These are phyloP conservation scores for Flagelloscypha sp. DNA, from an alignment of 768 basidiomycete species.

Conservation along the genomic window DNA sequence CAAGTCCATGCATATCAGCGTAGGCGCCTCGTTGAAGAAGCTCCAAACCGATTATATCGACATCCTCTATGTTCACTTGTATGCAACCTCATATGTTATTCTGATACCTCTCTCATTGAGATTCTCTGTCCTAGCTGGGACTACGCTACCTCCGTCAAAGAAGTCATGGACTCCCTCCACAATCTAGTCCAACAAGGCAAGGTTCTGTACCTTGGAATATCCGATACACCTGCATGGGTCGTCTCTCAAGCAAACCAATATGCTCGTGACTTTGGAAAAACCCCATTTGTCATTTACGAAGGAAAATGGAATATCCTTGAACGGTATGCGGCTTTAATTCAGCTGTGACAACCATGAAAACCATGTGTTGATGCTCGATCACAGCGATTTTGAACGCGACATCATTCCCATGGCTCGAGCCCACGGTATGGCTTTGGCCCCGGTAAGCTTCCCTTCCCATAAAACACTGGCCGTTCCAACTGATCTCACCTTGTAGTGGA, in stretches of 20 bases:
- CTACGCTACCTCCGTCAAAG: conserved; percentile 41
- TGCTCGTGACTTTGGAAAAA: conserved; percentile 27
- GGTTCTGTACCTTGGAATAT: conserved; percentile 33
- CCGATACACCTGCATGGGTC: conserved; percentile 1
- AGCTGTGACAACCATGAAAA: neutral
- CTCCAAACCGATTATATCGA: conserved; percentile 40
- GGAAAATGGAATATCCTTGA: conserved; percentile 23
- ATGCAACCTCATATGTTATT: no score
- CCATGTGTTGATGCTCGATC: neutral
- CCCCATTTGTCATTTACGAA: conserved; percentile 36
- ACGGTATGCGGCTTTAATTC: conserved; percentile 16
- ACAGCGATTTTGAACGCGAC: conserved; percentile 32
- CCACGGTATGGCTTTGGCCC: conserved; percentile 3
- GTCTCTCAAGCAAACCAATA: conserved; percentile 30
- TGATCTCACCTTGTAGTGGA: no score
- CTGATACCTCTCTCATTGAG: no score
- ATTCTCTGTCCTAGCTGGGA: no score
- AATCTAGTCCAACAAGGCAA: conserved; percentile 42
- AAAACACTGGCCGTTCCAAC: no score
- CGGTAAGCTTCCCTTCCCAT: conserved; percentile 5
- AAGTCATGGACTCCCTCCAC: conserved; percentile 49
- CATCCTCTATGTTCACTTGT: conserved; percentile 35
- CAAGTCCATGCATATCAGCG: conserved; percentile 31
- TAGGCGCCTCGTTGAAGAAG: conserved; percentile 37
- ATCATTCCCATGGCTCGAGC: conserved; percentile 26